Evolutionary conservation across 176 grass and related monocot species (phyloP).

Genomic region (Lolium perenne): DNA sequence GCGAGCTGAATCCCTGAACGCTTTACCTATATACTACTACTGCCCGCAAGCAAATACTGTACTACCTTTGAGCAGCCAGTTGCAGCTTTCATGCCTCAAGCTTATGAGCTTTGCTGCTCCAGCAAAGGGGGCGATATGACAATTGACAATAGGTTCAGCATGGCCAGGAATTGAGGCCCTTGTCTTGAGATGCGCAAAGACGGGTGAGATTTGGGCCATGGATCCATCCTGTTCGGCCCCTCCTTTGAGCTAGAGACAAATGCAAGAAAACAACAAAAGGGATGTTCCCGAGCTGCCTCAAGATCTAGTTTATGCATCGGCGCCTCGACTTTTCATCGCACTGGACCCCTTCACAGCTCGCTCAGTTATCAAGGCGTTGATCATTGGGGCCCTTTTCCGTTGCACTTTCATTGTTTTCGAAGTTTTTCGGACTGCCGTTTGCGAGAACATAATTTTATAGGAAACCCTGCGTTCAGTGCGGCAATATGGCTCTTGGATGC

Average conservation of each 20-base stretch:
- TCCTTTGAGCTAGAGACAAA: constrained; percentile 54
- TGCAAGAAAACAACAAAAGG: constrained; percentile 41
- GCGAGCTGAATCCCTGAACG: constrained; percentile 11
- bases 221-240: constrained; percentile 40
- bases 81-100: constrained; percentile 42
- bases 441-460: neutral
- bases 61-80: constrained; percentile 28
- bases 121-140: constrained; percentile 6
- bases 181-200: constrained; percentile 50
- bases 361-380: constrained; percentile 44
- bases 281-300: constrained; percentile 47
- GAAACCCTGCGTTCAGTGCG: neutral
- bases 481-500: too few species aligned
- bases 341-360: constrained; percentile 37
- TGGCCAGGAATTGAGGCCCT: constrained; percentile 51
- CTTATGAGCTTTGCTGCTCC: constrained; percentile 30
- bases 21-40: constrained; percentile 24
- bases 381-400: constrained; percentile 26
- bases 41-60: constrained; percentile 22
- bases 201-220: constrained; percentile 50
- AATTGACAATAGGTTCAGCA: neutral
- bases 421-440: constrained; percentile 27
- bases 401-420: constrained; percentile 28
- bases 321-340: constrained; percentile 13
- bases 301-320: constrained; percentile 43